Conservation (phyloP, 176 grass and related monocot species). For the barley (Hordeum vulgare) region MorexV3_pseudomolecules_assembly NC_058519.1:564058121-564058620, state of each 20-base stretch:
- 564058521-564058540: constrained; percentile 86
- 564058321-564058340: constrained; percentile 76
- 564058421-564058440: constrained; percentile 84
- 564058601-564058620: neutral
- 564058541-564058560: constrained; percentile 27
- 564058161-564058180: neutral
- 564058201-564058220: neutral
- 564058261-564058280: constrained; percentile 96
- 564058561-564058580: neutral
- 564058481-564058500: constrained; percentile 92
- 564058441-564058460: constrained; percentile 92
- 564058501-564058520: constrained; percentile 74
- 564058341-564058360: constrained; percentile 2
- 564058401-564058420: neutral
- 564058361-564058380: neutral
- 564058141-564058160: neutral
- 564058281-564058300: constrained; percentile 84
- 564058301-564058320: constrained; percentile 71
- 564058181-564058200: neutral
- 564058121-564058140: neutral
- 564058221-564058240: constrained; percentile 41
- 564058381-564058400: neutral
- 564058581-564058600: neutral
- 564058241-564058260: constrained; percentile 86
- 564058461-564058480: constrained; percentile 92